These are phyloP conservation scores for Lactarius sp. DNA, from an alignment of 768 basidiomycete species.

Conservation along the genomic window DNA sequence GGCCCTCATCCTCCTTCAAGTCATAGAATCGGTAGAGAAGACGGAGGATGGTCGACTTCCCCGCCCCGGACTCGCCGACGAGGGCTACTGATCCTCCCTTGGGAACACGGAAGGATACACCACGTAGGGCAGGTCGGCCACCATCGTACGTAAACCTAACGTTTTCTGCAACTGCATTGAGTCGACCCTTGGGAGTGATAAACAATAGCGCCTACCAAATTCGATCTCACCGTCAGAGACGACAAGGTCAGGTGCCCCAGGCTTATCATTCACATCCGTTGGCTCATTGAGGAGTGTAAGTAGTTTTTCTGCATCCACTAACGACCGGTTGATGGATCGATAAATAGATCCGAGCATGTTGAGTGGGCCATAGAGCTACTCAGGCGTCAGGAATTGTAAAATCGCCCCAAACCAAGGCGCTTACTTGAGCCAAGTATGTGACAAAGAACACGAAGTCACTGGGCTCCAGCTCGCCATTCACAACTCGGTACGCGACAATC, in stretches of 20 bases:
- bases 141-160: constrained; percentile 84
- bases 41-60: constrained; percentile 83
- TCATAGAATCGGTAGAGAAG: constrained; percentile 93
- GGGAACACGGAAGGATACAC: constrained; percentile 83
- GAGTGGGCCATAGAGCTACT: constrained; percentile 65
- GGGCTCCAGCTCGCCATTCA: constrained; percentile 44
- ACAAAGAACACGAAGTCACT: constrained; percentile 76
- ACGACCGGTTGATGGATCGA: constrained; percentile 65
- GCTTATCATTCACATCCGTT: constrained; percentile 78
- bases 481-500: constrained; percentile 70
- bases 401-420: constrained; percentile 15
- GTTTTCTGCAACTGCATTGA: constrained; percentile 48
- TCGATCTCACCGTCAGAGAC: constrained; percentile 76
- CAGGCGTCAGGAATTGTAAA: constrained; percentile 8
- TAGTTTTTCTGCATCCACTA: constrained; percentile 82
- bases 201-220: constrained; percentile 54
- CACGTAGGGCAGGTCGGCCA: constrained; percentile 61
- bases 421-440: constrained; percentile 72
- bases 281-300: constrained; percentile 77
- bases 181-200: neutral
- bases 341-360: constrained; percentile 78
- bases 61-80: constrained; percentile 77
- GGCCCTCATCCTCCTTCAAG: constrained; percentile 67
- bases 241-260: constrained; percentile 66
- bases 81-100: constrained; percentile 86